Evolutionary conservation across 73 alveolate genomes (phyloP), one percentile per base, ranked within the genome.

Genomic region (Loxodes magnus): DNA sequence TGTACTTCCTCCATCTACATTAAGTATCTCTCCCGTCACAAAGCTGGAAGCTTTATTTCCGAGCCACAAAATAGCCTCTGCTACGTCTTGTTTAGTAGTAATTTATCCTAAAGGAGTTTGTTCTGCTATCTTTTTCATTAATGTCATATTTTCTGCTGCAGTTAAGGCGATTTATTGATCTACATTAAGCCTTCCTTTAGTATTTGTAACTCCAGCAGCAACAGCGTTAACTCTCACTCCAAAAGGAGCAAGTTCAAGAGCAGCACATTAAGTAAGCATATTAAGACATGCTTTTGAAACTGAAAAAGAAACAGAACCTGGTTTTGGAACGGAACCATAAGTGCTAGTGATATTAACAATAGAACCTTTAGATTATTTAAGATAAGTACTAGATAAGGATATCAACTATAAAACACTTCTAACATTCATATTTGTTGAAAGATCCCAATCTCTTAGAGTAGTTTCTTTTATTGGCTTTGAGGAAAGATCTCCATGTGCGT

Each of bases 11-110:
- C 84, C 77, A 67, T 86, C 94, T 4, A 86, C 70, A 42, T 66
- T 70, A 21, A 81, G 35, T 33, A 86, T 81, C 66, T 86, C 96
- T n/a, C 96, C 96, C 5, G 92, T 86, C 46, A 76, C 69, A 62
- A 74, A 80, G 25, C 69, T 43, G 2, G 93, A 87, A 31, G 79
- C 90, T 20, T 64, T 78, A 36, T 82, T 64, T 5, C 74, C 71
- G 10, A 86, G 72, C 90, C 90, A 80, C 20, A 77, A 52, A 4
- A 71, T 63, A 5, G 81, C 1, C 35, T 78, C 82, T 0, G 91
- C 92, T 3, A 81, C 71, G 15, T 86, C 91, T 20, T 50, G 31
- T 4, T 90, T 73, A 36, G 72, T 61, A 44, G 53, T 21, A 1
- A 64, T 22, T 15, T 55, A 54, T 24, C 24, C 43, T 19, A 82